phyloP scores from a whole-genome alignment of 805 yeast genomes.

The Candida michaelii region DNA sequence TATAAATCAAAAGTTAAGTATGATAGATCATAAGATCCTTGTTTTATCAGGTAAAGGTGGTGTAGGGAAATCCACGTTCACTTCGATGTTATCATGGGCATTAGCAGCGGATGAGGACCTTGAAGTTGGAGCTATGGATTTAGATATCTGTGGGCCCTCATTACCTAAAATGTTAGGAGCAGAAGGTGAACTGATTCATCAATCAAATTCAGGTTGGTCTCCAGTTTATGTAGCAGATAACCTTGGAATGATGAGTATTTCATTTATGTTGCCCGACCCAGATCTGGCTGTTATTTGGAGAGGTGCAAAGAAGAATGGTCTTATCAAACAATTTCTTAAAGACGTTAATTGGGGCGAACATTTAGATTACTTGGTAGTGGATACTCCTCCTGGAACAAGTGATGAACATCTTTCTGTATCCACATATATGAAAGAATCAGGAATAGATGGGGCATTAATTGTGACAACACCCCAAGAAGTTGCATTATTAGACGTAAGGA shows the following conservation, averaged over 20 bases:
- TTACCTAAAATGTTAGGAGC: constrained; percentile 94
- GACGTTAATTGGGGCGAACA: constrained; percentile 92
- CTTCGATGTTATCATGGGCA: constrained; percentile 97
- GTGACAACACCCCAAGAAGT: constrained; percentile 99
- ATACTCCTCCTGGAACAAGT: constrained; percentile 98
- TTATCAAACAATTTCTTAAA: constrained; percentile 88
- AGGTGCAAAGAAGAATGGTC: constrained; percentile 91
- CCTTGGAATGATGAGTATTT: constrained; percentile 92
- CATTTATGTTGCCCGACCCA: constrained; percentile 88
- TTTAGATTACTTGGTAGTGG: constrained; percentile 82
- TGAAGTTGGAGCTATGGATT: constrained; percentile 95
- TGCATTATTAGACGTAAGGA: constrained; percentile 89
- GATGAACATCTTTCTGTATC: constrained; percentile 95
- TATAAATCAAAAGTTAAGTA: constrained; percentile 65
- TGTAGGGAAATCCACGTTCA: constrained; percentile 95
- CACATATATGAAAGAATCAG: constrained; percentile 81
- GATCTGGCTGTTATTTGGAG: constrained; percentile 97
- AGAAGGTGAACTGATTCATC: constrained; percentile 79
- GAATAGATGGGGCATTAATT: constrained; percentile 91
- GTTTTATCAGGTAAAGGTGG: constrained; percentile 90
- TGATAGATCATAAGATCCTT: constrained; percentile 73
- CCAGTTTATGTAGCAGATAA: constrained; percentile 96
- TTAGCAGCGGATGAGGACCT: constrained; percentile 72
- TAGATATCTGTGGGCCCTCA: constrained; percentile 98
- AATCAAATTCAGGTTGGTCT: constrained; percentile 91